Conservation (phyloP, 2,329 filamentous ascomycete genomes). For the Alternaria ventricosa region DNA sequence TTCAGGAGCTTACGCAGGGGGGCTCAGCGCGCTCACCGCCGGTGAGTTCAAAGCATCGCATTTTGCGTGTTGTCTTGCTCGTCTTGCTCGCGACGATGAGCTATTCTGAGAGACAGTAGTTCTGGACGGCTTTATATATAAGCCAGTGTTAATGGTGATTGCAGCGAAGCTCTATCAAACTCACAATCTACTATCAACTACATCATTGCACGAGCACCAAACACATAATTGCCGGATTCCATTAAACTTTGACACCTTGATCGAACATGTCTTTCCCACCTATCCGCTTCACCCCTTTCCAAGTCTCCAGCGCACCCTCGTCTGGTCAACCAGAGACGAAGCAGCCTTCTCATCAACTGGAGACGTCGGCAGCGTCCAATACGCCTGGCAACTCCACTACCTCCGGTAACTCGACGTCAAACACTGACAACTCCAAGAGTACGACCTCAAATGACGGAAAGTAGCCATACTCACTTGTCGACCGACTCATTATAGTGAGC, state of each 20-base stretch:
- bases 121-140: neutral
- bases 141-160: neutral
- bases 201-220: neutral
- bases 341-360: conserved; percentile 28
- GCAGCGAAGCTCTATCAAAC: neutral
- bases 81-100: neutral
- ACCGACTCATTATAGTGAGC: neutral
- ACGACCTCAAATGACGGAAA: neutral
- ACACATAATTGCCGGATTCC: neutral
- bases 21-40: neutral
- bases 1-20: neutral
- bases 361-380: neutral
- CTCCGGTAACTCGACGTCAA: neutral
- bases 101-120: neutral
- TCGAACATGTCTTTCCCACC: conserved; percentile 30
- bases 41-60: neutral
- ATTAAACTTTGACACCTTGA: neutral
- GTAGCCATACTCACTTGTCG: neutral
- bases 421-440: conserved; percentile 5
- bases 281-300: conserved; percentile 40
- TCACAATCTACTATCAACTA: neutral
- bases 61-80: neutral
- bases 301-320: conserved; percentile 31
- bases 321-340: conserved; percentile 13
- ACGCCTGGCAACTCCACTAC: neutral